Base-by-base conservation (phyloP, 2,329 filamentous ascomycete genomes). In the Ophiocordyceps camponoti-saundersi region DNA sequence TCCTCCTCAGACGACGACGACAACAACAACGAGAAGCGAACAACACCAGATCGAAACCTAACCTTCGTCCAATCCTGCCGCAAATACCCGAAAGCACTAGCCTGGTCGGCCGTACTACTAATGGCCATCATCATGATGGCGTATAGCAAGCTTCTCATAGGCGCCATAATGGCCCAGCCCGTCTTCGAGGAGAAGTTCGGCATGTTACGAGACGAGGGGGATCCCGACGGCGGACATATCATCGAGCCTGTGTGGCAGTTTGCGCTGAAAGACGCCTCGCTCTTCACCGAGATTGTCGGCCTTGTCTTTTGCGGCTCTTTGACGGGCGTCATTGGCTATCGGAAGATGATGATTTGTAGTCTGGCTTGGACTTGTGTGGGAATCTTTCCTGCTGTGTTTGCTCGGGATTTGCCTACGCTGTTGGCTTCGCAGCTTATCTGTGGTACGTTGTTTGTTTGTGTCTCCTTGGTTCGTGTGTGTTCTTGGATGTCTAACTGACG, bases 231-330 rank as follows among this genome's bases (percentile, higher is more conserved):
- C 2, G 65, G 63, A 26, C 72, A 71, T 47, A 61, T 67, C 34
- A 60, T 79, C 22, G 67, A 70, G 1, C 70, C 73, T 0, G 63
- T 68, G 0, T 80, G 77, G 77, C 75, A 79, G 56, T 70, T 71
- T 0, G 75, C 67, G 0, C 55, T 80, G 3, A 69, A 66, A 7
- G 77, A 76, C 48, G 75, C 70, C 16, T 69, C 70, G 0, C 61
- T 67, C 2, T 68, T 69, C 1, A 75, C 75, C 13, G 68, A 74
- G 53, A 73, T 80, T 13, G 42, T 20, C 15, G 42, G 42, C 3
- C 7, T 44, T 8, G 7, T 44, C 15, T 3, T 30, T 7, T 44
- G n/a, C 15, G 42, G 59, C 0, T 63, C 67, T 0, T 56, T 78
- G 42, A 49, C 67, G 2, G 49, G 64, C 53, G 62, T 71, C 70